Evolutionary conservation across 2,329 filamentous ascomycete species (phyloP).

Genomic region (Xylariomycetidae sp.): DNA sequence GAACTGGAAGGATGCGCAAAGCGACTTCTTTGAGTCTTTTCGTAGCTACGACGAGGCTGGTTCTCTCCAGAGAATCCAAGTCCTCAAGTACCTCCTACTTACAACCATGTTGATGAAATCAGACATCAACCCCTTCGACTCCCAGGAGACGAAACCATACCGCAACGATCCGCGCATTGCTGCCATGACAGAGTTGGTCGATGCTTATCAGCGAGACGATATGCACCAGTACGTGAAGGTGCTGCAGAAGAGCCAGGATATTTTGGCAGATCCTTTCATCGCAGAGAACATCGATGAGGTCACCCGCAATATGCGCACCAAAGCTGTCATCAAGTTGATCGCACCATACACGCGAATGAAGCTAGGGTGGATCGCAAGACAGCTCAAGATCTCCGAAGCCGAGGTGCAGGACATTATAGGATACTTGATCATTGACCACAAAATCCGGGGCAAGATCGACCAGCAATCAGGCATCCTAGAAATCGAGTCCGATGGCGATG

Average conservation of each 20-base stretch:
- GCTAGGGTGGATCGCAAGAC: conserved; percentile 78
- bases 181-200: conserved; percentile 95
- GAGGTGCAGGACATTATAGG: conserved; percentile 96
- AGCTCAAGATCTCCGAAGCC: conserved; percentile 80
- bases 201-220: conserved; percentile 93
- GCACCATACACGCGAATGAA: conserved; percentile 93
- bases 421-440: conserved; percentile 86
- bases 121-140: conserved; percentile 97
- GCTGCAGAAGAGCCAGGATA: conserved; percentile 79
- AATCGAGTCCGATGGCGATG: conserved; percentile 70
- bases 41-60: conserved; percentile 98
- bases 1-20: conserved; percentile 97
- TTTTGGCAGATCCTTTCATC: conserved; percentile 90
- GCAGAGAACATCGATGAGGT: conserved; percentile 99
- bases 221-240: conserved; percentile 89
- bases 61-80: conserved; percentile 91
- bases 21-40: conserved; percentile 98
- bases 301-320: conserved; percentile 95
- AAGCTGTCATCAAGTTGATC: conserved; percentile 88
- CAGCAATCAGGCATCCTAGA: conserved; percentile 80
- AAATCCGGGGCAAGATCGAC: conserved; percentile 83
- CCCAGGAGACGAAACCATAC: conserved; percentile 97
- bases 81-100: conserved; percentile 92
- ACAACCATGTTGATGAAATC: conserved; percentile 99
- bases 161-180: conserved; percentile 91